These are phyloP conservation scores for Takashimella tepidaria DNA, from an alignment of 1,284 basidiomycete genomes.

Conservation along the genomic window DNA sequence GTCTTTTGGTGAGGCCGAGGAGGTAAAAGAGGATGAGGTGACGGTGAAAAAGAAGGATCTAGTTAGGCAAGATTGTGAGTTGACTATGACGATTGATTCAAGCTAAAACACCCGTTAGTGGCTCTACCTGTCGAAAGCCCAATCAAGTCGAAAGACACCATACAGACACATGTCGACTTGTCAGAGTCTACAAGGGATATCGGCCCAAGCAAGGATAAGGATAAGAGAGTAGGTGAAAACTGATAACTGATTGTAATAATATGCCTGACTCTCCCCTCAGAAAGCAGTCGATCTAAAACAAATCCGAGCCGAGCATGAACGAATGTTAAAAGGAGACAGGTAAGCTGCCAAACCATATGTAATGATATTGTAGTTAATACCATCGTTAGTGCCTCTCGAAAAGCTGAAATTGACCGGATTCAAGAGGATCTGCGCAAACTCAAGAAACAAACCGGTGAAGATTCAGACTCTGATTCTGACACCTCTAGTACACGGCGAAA, in stretches of 20 bases:
- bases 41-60: slow-evolving; percentile 70
- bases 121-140: slow-evolving; percentile 16
- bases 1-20: slow-evolving; percentile 80
- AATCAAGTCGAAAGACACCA: slow-evolving; percentile 12
- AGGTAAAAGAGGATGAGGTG: slow-evolving; percentile 52
- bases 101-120: neutral
- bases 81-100: neutral
- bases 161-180: slow-evolving; percentile 21
- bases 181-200: slow-evolving; percentile 26
- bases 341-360: slow-evolving; percentile 39
- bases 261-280: slow-evolving; percentile 11
- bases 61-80: slow-evolving; percentile 71
- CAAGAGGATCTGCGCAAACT: slow-evolving; percentile 79
- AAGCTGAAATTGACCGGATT: slow-evolving; percentile 77
- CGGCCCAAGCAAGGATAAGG: slow-evolving; percentile 30
- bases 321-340: slow-evolving; percentile 59
- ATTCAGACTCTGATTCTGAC: slow-evolving; percentile 42
- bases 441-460: slow-evolving; percentile 41
- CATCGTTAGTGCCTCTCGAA: slow-evolving; percentile 59
- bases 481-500: slow-evolving; percentile 23
- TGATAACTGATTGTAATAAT: too few species aligned
- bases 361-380: neutral
- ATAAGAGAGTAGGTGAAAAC: slow-evolving; percentile 36
- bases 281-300: slow-evolving; percentile 56
- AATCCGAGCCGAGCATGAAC: slow-evolving; percentile 66